Base-by-base conservation (phyloP, 805 yeast genomes). In the Candida methanosorbosa region DNA sequence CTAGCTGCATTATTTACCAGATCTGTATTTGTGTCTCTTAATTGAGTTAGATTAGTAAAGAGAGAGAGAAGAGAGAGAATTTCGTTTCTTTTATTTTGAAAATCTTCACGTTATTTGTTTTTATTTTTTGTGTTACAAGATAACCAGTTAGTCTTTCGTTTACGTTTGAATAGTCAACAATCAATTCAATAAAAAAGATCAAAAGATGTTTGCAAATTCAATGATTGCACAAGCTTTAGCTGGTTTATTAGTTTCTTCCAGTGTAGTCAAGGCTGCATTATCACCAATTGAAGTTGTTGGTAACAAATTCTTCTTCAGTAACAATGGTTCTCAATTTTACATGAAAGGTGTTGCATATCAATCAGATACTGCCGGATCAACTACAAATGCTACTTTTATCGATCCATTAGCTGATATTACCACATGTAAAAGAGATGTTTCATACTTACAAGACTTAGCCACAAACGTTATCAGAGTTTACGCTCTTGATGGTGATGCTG, bases 311-410 rank as follows among this genome's bases (percentile, higher is more conserved):
- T 82, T 71, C 68, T 82, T 63, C 61, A 64, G 82, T 39, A 78
- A 78, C 61, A 81, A 81, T 51, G 90, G 88, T 34, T 73, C 86
- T 36, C 88, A 81, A 56, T 82, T 82, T 54, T 79, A 70, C 59
- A 73, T 82, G 50, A 76, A 66, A 52, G 94, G 92, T 65, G 64
- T 82, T 42, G 92, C 92, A 33, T 82, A 82, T 61, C 94, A 81
- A 64, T 76, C 75, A 44, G 78, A 80, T 55, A 69, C 78, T 25
- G 66, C 70, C 30, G 70, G 70, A 45, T n/a, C n/a, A n/a, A n/a
- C n/a, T n/a, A 52, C 55, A 22, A 65, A 63, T 40, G 44, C 57
- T 7, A 42, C 70, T 21, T 78, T 77, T 48, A 68, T 64, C 38
- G 92, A 82, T 65, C 90, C 90, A 28, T 64, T 82, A 47, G 81